Evolutionary conservation across 2,329 filamentous ascomycete species (phyloP).

Genomic region (Reticulascus tulasneorum): DNA sequence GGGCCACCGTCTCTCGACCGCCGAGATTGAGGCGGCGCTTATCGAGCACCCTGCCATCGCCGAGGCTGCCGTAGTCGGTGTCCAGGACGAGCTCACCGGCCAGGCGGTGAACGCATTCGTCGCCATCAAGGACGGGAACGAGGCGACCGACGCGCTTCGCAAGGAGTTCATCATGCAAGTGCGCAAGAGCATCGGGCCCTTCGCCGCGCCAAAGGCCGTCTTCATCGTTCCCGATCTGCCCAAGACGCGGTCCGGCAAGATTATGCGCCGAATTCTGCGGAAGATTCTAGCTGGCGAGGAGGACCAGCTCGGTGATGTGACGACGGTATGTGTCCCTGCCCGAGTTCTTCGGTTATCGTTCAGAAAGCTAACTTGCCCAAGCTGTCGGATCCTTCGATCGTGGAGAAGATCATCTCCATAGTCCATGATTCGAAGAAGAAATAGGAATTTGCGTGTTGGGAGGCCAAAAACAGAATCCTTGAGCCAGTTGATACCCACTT

Average conservation of each 20-base stretch:
- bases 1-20: constrained; percentile 91
- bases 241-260: constrained; percentile 97
- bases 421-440: constrained; percentile 65
- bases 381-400: constrained; percentile 85
- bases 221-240: constrained; percentile 89
- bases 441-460: no score
- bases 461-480: no score
- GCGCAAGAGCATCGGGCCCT: constrained; percentile 94
- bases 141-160: constrained; percentile 72
- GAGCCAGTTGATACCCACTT: no score
- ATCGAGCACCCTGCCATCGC: constrained; percentile 88
- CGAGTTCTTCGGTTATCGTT: background rate
- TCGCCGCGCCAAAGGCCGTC: constrained; percentile 92
- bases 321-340: constrained; percentile 62
- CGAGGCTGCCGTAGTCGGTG: constrained; percentile 92
- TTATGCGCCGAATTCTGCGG: constrained; percentile 93
- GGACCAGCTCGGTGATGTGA: constrained; percentile 90
- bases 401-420: constrained; percentile 80
- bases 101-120: constrained; percentile 98
- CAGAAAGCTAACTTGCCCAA: constrained; percentile 30
- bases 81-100: constrained; percentile 88
- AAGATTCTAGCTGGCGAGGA: constrained; percentile 98
- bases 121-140: constrained; percentile 79
- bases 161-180: constrained; percentile 95
- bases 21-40: constrained; percentile 95